A percentile compares a stretch with the other conserved stretches of the same genome.
Evolutionary conservation across 495 filamentous ascomycete species (phyloP).

Genomic region (Penicillium canescens): DNA sequence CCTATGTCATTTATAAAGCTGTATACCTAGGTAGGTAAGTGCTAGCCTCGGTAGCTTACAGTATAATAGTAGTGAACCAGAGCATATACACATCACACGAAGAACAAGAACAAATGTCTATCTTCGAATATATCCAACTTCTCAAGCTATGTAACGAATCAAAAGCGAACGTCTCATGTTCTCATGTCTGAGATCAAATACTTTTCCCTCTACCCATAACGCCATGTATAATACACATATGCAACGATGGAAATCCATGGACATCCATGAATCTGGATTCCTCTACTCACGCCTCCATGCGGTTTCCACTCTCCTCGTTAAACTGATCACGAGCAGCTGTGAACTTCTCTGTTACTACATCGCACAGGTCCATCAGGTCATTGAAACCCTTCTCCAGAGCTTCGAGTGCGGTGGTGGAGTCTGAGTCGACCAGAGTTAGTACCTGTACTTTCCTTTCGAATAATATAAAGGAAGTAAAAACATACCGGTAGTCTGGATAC

Average conservation of each 20-base stretch:
- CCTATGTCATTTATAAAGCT: background rate
- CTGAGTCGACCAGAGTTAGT: slow-evolving; percentile 40
- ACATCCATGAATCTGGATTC: too few relatives aligned
- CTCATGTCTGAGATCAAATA: background rate
- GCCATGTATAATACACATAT: slow-evolving; percentile 18
- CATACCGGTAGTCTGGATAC: slow-evolving; percentile 94
- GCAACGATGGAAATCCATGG: background rate
- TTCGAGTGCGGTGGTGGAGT: slow-evolving; percentile 75
- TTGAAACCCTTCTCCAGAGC: slow-evolving; percentile 87
- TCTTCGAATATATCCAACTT: too few relatives aligned
- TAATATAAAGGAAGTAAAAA: slow-evolving; percentile 7
- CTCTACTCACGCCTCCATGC: slow-evolving; percentile 34
- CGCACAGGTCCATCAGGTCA: slow-evolving; percentile 86
- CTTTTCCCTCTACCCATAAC: slow-evolving; percentile 20
- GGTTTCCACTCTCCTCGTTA: slow-evolving; percentile 41
- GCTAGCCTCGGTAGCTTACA: too few relatives aligned
- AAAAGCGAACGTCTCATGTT: too few relatives aligned
- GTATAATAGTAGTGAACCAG: too few relatives aligned
- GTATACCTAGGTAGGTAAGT: too few relatives aligned
- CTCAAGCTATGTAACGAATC: too few relatives aligned
- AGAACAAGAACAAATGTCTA: too few relatives aligned
- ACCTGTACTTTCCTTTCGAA: background rate
- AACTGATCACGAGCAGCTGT: slow-evolving; percentile 64
- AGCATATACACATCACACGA: too few relatives aligned
- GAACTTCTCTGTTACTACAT: slow-evolving; percentile 88